phyloP scores from a whole-genome alignment of 805 yeast species.

The Metschnikowia baotianmanensis region DNA sequence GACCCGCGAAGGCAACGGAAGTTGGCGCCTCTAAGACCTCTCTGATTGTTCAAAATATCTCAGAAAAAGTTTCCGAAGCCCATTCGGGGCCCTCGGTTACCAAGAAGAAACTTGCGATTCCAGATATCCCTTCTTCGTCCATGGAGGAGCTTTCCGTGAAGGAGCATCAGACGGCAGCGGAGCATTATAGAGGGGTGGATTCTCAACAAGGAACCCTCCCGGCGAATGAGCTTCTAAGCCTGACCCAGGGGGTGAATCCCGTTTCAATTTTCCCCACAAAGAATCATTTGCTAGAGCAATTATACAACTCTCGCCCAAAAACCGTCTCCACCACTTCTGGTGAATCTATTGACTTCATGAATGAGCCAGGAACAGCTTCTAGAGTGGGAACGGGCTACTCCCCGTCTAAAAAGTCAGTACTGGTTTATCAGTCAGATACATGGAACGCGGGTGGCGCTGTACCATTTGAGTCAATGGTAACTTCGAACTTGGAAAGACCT shows the following conservation, averaged over 20 bases:
- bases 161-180: too few relatives aligned
- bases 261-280: constrained; percentile 8
- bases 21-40: too few relatives aligned
- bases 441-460: constrained; percentile 2
- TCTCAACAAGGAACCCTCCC: neutral
- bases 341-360: constrained; percentile 6
- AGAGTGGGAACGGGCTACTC: constrained; percentile 11
- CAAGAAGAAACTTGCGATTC: too few relatives aligned
- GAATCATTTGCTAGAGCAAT: constrained; percentile 33
- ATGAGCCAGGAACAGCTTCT: constrained; percentile 4
- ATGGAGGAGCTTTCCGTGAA: too few relatives aligned
- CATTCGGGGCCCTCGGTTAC: too few relatives aligned
- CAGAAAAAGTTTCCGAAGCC: too few relatives aligned
- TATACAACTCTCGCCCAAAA: constrained; percentile 33
- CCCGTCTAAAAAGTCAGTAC: constrained; percentile 9
- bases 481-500: constrained; percentile 6
- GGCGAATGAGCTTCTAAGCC: neutral
- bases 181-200: neutral
- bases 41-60: too few relatives aligned
- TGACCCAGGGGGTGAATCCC: neutral
- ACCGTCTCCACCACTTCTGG: constrained; percentile 16
- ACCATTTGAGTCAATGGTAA: constrained; percentile 2
- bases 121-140: too few relatives aligned
- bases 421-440: constrained; percentile 7
- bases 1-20: neutral